Conservation (phyloP, 768 basidiomycete genomes). For the Tylopilus plumbeoviolaceoides region DNA sequence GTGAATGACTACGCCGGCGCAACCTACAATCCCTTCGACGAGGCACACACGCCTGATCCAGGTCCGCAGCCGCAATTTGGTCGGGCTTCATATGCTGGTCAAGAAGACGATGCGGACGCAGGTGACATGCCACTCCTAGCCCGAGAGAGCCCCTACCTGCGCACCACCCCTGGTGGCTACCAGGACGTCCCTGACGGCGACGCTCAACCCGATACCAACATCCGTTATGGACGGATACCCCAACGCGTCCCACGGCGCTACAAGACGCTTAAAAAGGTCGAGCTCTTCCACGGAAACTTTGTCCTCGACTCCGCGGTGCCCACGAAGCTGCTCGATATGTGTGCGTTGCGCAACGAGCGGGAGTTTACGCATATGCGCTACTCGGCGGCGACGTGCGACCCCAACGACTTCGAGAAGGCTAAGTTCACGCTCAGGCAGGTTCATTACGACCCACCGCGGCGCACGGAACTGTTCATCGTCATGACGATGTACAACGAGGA, state of each 20-base stretch:
- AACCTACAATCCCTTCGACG: slow-evolving; percentile 23
- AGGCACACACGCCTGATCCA: slow-evolving; percentile 20
- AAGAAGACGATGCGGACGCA: slow-evolving; percentile 43
- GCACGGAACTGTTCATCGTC: slow-evolving; percentile 94
- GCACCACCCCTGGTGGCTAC: slow-evolving; percentile 44
- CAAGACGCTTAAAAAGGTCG: slow-evolving; percentile 93
- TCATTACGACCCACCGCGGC: slow-evolving; percentile 86
- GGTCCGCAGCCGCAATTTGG: slow-evolving; percentile 24
- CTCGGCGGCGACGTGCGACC: slow-evolving; percentile 93
- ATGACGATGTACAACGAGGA: slow-evolving; percentile 99
- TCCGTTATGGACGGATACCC: slow-evolving; percentile 87
- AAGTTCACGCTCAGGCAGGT: slow-evolving; percentile 87
- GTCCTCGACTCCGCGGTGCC: slow-evolving; percentile 90
- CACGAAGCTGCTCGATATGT: slow-evolving; percentile 84
- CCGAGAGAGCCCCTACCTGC: slow-evolving; percentile 35
- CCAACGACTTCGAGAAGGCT: slow-evolving; percentile 80
- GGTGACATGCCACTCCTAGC: slow-evolving; percentile 68
- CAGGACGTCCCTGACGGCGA: slow-evolving; percentile 31
- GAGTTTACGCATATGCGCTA: slow-evolving; percentile 98
- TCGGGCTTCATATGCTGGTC: slow-evolving; percentile 37
- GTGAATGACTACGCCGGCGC: slow-evolving; percentile 10
- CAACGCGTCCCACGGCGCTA: slow-evolving; percentile 84
- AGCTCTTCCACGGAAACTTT: slow-evolving; percentile 91
- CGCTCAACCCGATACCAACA: slow-evolving; percentile 46
- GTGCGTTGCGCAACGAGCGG: slow-evolving; percentile 68